Base-by-base conservation (phyloP, 768 basidiomycete species). In the Cystobasidium onofrii region DNA sequence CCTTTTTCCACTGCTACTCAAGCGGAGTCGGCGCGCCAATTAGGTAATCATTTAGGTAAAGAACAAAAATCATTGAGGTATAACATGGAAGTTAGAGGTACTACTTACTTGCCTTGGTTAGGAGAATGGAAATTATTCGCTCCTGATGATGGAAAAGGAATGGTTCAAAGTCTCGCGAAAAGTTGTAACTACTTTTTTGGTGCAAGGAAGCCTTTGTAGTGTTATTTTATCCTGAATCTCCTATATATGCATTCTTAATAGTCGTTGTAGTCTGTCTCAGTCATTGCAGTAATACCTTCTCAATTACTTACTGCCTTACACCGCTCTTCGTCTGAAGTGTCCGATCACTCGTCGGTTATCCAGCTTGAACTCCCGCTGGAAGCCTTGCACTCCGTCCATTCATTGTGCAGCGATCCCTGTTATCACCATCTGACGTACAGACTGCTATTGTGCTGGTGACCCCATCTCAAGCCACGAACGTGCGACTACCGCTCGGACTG, bases 161-260 rank as follows among this genome's bases (percentile, higher is more conserved):
- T 23, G 23, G 31, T 73, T 23, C 55, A 34, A 9, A 57, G 34
- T 55, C 39, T 39, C 20, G 54, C 54, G 2, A 71, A 71, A 54
- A 71, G 69, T 33, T 36, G 33, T 13, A 74, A 74, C 36, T 74
- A 69, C 65, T 74, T 74, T 44, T 74, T 74, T 54, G 73, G 64
- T 6, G 73, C 73, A 1, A 73, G 29, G 25, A 74, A 74, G 52
- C 73, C 73, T 65, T 15, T 62, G 31, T 60, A 20, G 20, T 12
- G 57, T n/a, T n/a, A 20, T 7, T 60, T 10, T 29, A 7, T n/a
- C 43, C 69, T 63, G 57, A n/a, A n/a, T n/a, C n/a, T n/a, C n/a
- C n/a, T n/a, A n/a, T n/a, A n/a, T n/a, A n/a, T n/a, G n/a, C n/a
- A n/a, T n/a, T n/a, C n/a, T n/a, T n/a, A n/a, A n/a, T n/a, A n/a